Evolutionary conservation across 208 protist genomes (phyloP).

Genomic region (Trypanosoma scelopori): DNA sequence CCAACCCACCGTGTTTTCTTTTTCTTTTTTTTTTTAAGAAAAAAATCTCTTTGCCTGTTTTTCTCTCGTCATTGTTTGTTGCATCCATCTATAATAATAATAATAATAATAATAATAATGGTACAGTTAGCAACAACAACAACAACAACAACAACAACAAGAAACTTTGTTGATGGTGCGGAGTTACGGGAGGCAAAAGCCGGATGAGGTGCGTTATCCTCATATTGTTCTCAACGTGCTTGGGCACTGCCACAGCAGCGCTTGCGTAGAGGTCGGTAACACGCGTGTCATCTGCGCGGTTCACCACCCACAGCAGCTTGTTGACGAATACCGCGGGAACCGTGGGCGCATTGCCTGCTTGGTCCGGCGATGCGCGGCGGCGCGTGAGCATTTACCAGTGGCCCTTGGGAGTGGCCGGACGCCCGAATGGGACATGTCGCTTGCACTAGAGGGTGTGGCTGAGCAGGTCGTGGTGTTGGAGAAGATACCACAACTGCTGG

Average conservation of each 20-base stretch:
- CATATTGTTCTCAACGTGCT: conserved; percentile 74
- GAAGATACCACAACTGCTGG: conserved; percentile 72
- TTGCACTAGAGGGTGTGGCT: conserved; percentile 75
- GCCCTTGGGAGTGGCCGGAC: conserved; percentile 19
- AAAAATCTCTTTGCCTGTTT: no score
- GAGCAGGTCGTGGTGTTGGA: conserved; percentile 76
- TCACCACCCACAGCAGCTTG: conserved; percentile 82
- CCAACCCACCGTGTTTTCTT: background rate
- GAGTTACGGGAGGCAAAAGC: conserved; percentile 29
- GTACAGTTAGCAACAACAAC: no score
- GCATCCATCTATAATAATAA: no score
- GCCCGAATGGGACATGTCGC: conserved; percentile 52
- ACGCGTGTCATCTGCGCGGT: conserved; percentile 82
- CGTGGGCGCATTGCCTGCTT: conserved; percentile 67
- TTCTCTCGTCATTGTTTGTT: background rate
- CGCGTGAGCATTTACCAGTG: conserved; percentile 22
- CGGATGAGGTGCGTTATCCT: conserved; percentile 51
- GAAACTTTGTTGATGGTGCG: conserved; percentile 27
- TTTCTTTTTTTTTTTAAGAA: conserved; percentile 1
- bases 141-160: no score
- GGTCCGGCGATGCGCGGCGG: conserved; percentile 42
- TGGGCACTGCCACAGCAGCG: conserved; percentile 77
- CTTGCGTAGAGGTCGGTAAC: conserved; percentile 73
- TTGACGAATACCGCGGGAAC: conserved; percentile 79
- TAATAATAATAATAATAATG: no score